A percentile compares a stretch with the other conserved stretches of the same genome.
Evolutionary conservation across 495 filamentous ascomycete genomes (phyloP).

Genomic region (Umbilicaria muhlenbergii): DNA sequence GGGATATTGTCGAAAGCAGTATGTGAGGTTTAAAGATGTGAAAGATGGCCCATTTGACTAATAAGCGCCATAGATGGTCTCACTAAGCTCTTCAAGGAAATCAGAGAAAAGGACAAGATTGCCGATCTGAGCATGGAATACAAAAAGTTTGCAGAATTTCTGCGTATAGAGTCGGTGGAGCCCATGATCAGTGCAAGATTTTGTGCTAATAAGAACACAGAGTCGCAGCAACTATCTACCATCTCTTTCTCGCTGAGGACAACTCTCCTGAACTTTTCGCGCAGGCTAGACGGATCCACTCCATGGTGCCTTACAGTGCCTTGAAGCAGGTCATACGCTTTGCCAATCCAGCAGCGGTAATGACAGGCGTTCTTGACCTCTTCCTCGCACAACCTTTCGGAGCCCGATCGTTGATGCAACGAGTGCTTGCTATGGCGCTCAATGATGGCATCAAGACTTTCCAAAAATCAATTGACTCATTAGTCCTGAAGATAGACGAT

Average conservation of each 20-base stretch:
- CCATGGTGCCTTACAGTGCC: constrained; percentile 77
- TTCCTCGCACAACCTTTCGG: constrained; percentile 94
- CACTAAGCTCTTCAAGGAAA: constrained; percentile 84
- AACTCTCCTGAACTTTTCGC: constrained; percentile 94
- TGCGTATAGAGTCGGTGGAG: constrained; percentile 63
- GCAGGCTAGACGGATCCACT: constrained; percentile 84
- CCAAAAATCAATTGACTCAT: constrained; percentile 68
- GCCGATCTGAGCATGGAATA: constrained; percentile 85
- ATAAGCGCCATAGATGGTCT: constrained; percentile 47
- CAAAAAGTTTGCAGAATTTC: constrained; percentile 96
- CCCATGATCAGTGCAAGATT: not conserved
- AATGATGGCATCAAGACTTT: constrained; percentile 76
- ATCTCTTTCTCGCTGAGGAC: constrained; percentile 93
- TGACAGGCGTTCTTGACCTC: constrained; percentile 81
- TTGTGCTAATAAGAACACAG: constrained; percentile 11
- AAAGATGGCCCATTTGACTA: constrained; percentile 3
- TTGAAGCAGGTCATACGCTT: constrained; percentile 94
- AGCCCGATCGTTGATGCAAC: constrained; percentile 73
- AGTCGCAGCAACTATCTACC: constrained; percentile 90
- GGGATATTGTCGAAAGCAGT: constrained; percentile 66
- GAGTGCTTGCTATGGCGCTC: constrained; percentile 81
- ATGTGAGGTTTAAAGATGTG: constrained; percentile 18
- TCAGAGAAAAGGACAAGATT: constrained; percentile 72
- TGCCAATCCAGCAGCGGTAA: constrained; percentile 89
- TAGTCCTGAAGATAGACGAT: constrained; percentile 62